phyloP scores from a whole-genome alignment of 192 early-diverging fungal species.

The Podila minutissima region DNA sequence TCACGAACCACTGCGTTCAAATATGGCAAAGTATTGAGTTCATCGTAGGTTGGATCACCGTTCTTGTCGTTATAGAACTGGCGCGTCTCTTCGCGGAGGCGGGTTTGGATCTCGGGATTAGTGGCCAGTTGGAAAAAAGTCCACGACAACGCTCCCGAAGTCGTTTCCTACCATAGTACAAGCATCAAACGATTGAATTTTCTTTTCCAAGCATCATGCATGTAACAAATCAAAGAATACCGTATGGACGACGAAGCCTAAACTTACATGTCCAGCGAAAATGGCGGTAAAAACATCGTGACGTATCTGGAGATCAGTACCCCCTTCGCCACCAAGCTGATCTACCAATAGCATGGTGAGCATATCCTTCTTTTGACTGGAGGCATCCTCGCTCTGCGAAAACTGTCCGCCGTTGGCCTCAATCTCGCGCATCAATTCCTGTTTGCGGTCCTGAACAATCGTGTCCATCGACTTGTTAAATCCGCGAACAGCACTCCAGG shows the following conservation, averaged over 20 bases:
- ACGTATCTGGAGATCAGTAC: constrained; percentile 33
- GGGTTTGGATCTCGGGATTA: constrained; percentile 52
- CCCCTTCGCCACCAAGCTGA: constrained; percentile 21
- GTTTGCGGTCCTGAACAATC: constrained; percentile 27
- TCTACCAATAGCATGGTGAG: constrained; percentile 41
- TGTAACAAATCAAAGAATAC: too few relatives aligned
- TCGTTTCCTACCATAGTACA: constrained; percentile 49
- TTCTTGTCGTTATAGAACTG: constrained; percentile 22
- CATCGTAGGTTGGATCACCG: constrained; percentile 50
- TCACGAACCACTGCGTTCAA: constrained; percentile 63
- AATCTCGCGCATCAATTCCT: constrained; percentile 21
- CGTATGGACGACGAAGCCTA: neutral
- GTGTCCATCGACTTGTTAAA: constrained; percentile 25
- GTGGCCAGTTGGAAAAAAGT: constrained; percentile 52
- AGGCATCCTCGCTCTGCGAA: constrained; percentile 15
- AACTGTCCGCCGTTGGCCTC: constrained; percentile 23
- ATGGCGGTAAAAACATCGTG: constrained; percentile 34
- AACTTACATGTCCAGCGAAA: constrained; percentile 45
- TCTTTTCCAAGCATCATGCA: neutral
- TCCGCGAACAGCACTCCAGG: constrained; percentile 28
- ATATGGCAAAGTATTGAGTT: constrained; percentile 54
- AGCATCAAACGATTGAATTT: neutral
- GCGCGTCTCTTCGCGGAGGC: constrained; percentile 50
- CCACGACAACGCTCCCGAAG: constrained; percentile 61
- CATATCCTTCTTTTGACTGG: constrained; percentile 47